Evolutionary conservation across 805 yeast species (phyloP).

Genomic region (Metschnikowia reukaufii): DNA sequence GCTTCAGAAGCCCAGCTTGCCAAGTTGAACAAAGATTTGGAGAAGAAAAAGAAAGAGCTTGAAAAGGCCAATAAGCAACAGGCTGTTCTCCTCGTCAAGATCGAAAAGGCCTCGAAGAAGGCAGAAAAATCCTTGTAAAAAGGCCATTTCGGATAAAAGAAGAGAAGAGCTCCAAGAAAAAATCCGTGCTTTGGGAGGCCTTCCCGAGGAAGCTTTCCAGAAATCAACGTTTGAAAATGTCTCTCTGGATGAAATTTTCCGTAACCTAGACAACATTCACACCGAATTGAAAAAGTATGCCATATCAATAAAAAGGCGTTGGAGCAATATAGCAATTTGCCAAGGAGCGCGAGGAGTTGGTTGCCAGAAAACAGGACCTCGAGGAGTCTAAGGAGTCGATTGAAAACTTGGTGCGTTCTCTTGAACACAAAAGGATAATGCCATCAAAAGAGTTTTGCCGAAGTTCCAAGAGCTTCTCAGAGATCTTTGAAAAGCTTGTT

Average conservation of each 20-base stretch:
- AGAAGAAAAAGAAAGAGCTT: constrained; percentile 38
- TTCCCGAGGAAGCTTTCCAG: constrained; percentile 81
- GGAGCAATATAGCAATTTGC: constrained; percentile 74
- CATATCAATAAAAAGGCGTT: constrained; percentile 89
- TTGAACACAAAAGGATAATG: constrained; percentile 81
- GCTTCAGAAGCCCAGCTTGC: constrained; percentile 28
- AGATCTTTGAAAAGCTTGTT: constrained; percentile 76
- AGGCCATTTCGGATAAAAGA: constrained; percentile 56
- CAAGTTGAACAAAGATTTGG: constrained; percentile 26
- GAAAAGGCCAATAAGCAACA: constrained; percentile 60
- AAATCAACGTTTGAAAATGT: constrained; percentile 37
- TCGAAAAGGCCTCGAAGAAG: constrained; percentile 61
- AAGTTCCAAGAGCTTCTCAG: constrained; percentile 73
- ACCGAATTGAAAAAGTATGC: constrained; percentile 60
- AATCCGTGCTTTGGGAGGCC: constrained; percentile 80
- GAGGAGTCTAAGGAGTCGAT: constrained; percentile 71
- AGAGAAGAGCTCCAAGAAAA: constrained; percentile 71
- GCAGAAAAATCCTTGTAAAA: constrained; percentile 69
- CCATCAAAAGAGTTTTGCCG: constrained; percentile 77
- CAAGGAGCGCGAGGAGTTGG: constrained; percentile 67
- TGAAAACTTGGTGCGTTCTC: constrained; percentile 62
- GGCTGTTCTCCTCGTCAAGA: constrained; percentile 47
- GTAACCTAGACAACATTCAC: constrained; percentile 52
- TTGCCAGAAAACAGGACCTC: constrained; percentile 64
- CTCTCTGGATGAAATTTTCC: constrained; percentile 53